Conservation (phyloP, 768 basidiomycete genomes). For the Exidia glandulosa region DNA sequence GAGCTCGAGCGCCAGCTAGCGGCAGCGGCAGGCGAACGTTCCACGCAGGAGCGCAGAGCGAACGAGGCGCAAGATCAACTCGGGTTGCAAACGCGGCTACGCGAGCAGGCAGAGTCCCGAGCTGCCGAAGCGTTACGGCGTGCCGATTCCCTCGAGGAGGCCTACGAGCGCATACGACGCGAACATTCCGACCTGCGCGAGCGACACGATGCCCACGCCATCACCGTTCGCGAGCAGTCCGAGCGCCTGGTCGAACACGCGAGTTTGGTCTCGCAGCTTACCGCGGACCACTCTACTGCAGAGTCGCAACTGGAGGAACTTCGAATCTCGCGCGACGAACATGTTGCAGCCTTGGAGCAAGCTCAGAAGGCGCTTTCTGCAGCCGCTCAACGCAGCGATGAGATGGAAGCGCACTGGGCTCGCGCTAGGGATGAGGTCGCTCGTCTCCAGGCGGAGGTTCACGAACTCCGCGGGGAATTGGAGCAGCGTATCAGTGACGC, state of each 20-base stretch:
- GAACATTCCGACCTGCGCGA: conserved; percentile 64
- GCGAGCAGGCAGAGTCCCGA: conserved; percentile 69
- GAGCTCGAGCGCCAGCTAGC: conserved; percentile 68
- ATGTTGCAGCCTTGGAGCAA: conserved; percentile 81
- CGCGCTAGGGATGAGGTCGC: conserved; percentile 58
- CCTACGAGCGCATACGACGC: conserved; percentile 50
- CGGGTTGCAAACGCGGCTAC: conserved; percentile 65
- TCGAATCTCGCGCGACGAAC: conserved; percentile 60
- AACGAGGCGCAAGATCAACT: conserved; percentile 62
- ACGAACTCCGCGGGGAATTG: conserved; percentile 70
- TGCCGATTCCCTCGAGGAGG: conserved; percentile 60
- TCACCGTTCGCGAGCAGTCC: conserved; percentile 60
- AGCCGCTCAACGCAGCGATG: conserved; percentile 64
- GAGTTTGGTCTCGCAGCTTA: conserved; percentile 63
- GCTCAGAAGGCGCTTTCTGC: conserved; percentile 66
- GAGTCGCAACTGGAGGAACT: conserved; percentile 66
- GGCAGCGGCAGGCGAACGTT: conserved; percentile 48
- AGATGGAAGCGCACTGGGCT: conserved; percentile 65
- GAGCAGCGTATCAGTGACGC: conserved; percentile 65
- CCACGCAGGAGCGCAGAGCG: conserved; percentile 56
- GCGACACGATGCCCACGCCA: conserved; percentile 46
- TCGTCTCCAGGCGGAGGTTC: conserved; percentile 64
- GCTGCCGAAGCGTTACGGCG: conserved; percentile 64
- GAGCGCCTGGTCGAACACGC: conserved; percentile 65
- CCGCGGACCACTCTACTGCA: conserved; percentile 61